Evolutionary conservation across 441 rosid genomes (phyloP).

Genomic region (Bocquillonia castaneifolia): DNA sequence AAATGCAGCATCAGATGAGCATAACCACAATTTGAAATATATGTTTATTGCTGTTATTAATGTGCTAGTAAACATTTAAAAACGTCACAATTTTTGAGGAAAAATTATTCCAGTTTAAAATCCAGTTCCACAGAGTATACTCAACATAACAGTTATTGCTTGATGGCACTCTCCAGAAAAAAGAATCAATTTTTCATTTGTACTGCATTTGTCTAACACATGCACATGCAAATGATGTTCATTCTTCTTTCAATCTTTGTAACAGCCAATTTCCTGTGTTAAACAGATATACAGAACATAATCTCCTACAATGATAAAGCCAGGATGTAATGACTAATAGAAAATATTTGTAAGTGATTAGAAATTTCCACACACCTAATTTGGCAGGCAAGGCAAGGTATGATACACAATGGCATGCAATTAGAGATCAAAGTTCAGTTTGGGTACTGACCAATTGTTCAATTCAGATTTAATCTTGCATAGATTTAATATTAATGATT

Average conservation of each 20-base stretch:
- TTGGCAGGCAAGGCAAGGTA: background rate
- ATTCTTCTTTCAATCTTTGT: background rate
- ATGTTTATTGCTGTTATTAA: background rate
- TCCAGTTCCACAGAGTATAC: background rate
- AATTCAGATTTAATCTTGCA: background rate
- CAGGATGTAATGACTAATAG: background rate
- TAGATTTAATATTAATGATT: background rate
- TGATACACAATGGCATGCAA: background rate
- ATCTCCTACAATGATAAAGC: background rate
- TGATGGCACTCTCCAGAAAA: background rate
- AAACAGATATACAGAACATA: background rate
- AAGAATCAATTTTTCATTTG: conserved; percentile 3
- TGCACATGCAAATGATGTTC: background rate
- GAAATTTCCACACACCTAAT: background rate
- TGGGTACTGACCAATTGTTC: background rate
- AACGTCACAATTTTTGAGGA: background rate
- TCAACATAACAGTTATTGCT: background rate
- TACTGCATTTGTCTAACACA: background rate
- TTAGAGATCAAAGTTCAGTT: background rate
- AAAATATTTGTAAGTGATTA: background rate
- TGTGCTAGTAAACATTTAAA: background rate
- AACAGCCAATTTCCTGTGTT: background rate
- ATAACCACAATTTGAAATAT: background rate
- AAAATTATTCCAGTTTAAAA: background rate
- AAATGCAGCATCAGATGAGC: background rate